A percentile compares a stretch with the other conserved stretches of the same genome.
phyloP scores from a whole-genome alignment of 2,329 filamentous ascomycete genomes.

The Leptodontidium sp. region DNA sequence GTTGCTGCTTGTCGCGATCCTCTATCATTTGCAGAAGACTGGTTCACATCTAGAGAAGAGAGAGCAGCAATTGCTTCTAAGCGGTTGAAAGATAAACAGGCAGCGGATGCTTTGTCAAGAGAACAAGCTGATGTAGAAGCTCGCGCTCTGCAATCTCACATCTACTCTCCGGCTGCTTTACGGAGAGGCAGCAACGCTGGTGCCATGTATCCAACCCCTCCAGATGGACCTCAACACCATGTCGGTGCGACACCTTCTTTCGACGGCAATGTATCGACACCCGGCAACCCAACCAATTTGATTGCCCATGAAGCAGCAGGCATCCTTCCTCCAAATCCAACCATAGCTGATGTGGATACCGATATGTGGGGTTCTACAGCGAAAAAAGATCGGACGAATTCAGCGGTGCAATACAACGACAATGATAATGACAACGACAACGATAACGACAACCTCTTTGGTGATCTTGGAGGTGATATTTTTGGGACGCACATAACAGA shows the following conservation, averaged over 20 bases:
- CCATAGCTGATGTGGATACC: slow-evolving; percentile 35
- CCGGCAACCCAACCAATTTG: slow-evolving; percentile 52
- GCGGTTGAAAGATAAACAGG: slow-evolving; percentile 60
- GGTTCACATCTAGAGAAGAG: slow-evolving; percentile 46
- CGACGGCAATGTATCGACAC: slow-evolving; percentile 64
- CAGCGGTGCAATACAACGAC: slow-evolving; percentile 39
- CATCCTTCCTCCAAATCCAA: slow-evolving; percentile 31
- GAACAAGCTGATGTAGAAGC: slow-evolving; percentile 54
- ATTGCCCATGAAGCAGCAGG: slow-evolving; percentile 52
- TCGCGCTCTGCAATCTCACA: slow-evolving; percentile 55
- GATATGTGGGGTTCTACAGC: slow-evolving; percentile 42
- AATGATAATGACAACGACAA: slow-evolving; percentile 44
- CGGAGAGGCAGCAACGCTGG: slow-evolving; percentile 60
- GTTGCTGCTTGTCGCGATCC: slow-evolving; percentile 42
- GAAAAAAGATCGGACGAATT: slow-evolving; percentile 38
- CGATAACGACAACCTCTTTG: slow-evolving; percentile 61
- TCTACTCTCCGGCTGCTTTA: slow-evolving; percentile 60
- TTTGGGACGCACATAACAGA: slow-evolving; percentile 80
- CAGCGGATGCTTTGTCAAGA: slow-evolving; percentile 47
- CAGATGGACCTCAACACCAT: slow-evolving; percentile 66
- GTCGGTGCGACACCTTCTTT: slow-evolving; percentile 63
- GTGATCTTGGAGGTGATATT: slow-evolving; percentile 72
- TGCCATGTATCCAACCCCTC: slow-evolving; percentile 76
- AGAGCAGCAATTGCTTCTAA: slow-evolving; percentile 56
- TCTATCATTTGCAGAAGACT: slow-evolving; percentile 49